phyloP scores from a whole-genome alignment of 345 rosid species.

The Moricandia moricandioides region DNA sequence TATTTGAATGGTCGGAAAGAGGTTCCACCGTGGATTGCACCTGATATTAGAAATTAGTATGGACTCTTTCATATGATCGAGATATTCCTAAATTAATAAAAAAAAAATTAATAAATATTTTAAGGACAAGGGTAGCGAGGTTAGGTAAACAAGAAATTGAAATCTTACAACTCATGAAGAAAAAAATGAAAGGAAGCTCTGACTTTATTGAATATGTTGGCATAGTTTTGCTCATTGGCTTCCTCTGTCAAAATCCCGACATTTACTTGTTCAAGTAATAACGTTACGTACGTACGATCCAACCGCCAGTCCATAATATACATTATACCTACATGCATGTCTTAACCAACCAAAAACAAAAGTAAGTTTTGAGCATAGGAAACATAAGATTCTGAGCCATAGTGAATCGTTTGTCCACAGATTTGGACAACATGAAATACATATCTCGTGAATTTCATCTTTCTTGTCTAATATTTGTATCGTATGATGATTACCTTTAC shows the following conservation, averaged over 20 bases:
- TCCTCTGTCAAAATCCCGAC: slow-evolving; percentile 36
- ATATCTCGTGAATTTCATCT: slow-evolving; percentile 35
- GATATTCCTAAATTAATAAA: too few species aligned
- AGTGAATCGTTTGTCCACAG: slow-evolving; percentile 32
- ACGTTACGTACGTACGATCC: slow-evolving; percentile 30
- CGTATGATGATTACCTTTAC: slow-evolving; percentile 33
- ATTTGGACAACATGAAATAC: slow-evolving; percentile 31
- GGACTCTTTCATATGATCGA: too few species aligned
- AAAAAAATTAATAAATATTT: not conserved
- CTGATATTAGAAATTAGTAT: too few species aligned
- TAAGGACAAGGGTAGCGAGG: slow-evolving; percentile 19
- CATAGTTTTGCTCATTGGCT: slow-evolving; percentile 27
- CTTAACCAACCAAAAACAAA: not conserved
- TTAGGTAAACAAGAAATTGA: slow-evolving; percentile 19
- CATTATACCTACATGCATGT: slow-evolving; percentile 30
- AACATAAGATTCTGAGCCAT: slow-evolving; percentile 16
- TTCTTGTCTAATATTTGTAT: slow-evolving; percentile 24
- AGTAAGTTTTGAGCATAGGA: not conserved
- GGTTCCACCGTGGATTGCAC: too few species aligned
- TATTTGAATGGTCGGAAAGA: too few species aligned
- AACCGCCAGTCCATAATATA: slow-evolving; percentile 32
- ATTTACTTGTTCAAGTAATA: slow-evolving; percentile 36
- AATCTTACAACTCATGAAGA: slow-evolving; percentile 15
- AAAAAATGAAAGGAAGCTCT: slow-evolving; percentile 14
- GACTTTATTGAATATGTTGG: slow-evolving; percentile 32